Base-by-base conservation (phyloP, 164 flowering plant genomes). In the Liquidambar formosana region DNA sequence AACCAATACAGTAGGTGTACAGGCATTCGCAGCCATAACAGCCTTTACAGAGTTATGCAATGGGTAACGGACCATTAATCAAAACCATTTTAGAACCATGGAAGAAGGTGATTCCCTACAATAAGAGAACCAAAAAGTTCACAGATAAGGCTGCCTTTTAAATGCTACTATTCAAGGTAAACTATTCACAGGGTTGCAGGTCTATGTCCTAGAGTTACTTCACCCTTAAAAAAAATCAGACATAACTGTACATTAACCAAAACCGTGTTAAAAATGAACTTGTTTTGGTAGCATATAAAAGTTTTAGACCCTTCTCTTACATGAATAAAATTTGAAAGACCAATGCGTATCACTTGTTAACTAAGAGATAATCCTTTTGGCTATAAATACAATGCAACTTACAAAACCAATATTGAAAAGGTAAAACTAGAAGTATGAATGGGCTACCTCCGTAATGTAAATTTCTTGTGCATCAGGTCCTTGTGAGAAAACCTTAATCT, bases 361-460 rank as follows among this genome's bases (percentile, higher is more conserved):
- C 4, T 54, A 54, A n/a, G 12, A 44, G 28, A 45, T 0, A 57
- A 23, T 23, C 60, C 14, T 57, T 5, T 57, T 23, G 8, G 23
- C 27, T 23, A 1, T 63, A 15, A 22, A 9, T 45, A 25, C 52
- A 22, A 63, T 15, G 60, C 10, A 57, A 57, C 60, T 57, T 26
- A 4, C 11, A 19, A 54, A 54, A 54, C 23, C 57, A 19, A 21
- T 33, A 33, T 33, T 33, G 41, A 33, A 33, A 33, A 33, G 19
- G 14, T 12, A 21, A 66, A 10, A n/a, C n/a, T 5, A 27, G 10
- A 33, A 49, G 49, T 62, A 68, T 41, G 52, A 57, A 26, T 45
- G 8, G 14, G 8, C 18, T 78, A 88, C 97, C 92, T 89, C 81
- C 19, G 97, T 91, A 23, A 93, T 74, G 76, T 85, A 84, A 68